Evolutionary conservation across 805 yeast species (phyloP).

Genomic region (Ogataea ramenticola): DNA sequence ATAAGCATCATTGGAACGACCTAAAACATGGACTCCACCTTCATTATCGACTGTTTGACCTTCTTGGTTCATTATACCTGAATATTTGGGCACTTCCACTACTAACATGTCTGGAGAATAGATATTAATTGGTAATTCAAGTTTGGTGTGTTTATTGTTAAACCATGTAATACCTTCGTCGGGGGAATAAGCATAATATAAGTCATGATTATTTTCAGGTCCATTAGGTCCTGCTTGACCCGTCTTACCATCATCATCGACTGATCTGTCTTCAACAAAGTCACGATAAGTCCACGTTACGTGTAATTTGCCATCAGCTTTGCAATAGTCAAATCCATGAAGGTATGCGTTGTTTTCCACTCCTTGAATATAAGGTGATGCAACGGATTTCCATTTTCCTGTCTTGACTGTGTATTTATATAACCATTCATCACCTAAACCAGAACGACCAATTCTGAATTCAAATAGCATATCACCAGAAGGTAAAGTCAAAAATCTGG

Average conservation of each 20-base stretch:
- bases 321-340: conserved; percentile 11
- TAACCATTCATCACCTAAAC: conserved; percentile 14
- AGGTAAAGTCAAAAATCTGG: conserved; percentile 10
- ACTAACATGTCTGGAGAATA: not conserved
- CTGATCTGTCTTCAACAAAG: conserved; percentile 9
- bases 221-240: conserved; percentile 16
- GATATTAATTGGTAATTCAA: conserved; percentile 9
- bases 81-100: conserved; percentile 2
- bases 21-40: conserved; percentile 12
- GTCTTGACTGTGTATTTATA: conserved; percentile 5
- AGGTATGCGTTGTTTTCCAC: conserved; percentile 13
- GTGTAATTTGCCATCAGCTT: conserved; percentile 4
- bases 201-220: conserved; percentile 17
- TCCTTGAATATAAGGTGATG: conserved; percentile 9
- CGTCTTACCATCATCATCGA: conserved; percentile 2
- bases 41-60: conserved; percentile 11
- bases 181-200: conserved; percentile 13
- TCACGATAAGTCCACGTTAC: conserved; percentile 16
- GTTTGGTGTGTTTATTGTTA: conserved; percentile 4
- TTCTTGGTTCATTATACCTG: conserved; percentile 17
- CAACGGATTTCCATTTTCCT: conserved; percentile 7
- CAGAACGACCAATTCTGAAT: conserved; percentile 13
- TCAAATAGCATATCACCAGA: conserved; percentile 8
- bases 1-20: conserved; percentile 10
- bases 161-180: conserved; percentile 15